A percentile compares a stretch with the other conserved stretches of the same genome.
Conservation (phyloP, 306 rosid species). For the Adenanthera pavonina region DNA sequence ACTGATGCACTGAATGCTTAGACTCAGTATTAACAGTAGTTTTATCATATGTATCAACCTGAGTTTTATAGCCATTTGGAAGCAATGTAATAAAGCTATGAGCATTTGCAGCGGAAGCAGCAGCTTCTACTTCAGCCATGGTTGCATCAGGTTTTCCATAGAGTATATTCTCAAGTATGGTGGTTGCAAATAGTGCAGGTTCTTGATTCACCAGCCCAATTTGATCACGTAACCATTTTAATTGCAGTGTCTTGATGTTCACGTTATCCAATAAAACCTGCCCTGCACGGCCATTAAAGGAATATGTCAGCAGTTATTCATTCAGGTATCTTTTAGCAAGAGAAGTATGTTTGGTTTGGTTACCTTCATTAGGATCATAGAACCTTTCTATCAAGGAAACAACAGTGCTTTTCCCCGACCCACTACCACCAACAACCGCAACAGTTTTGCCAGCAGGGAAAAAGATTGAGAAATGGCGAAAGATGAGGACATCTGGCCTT, state of each 20-base stretch:
- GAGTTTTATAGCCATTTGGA: slow-evolving; percentile 90
- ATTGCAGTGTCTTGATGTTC: slow-evolving; percentile 80
- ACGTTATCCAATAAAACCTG: slow-evolving; percentile 81
- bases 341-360: not conserved
- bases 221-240: slow-evolving; percentile 94
- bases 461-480: slow-evolving; percentile 84
- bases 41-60: slow-evolving; percentile 49
- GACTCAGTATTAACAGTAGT: not conserved
- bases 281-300: slow-evolving; percentile 58
- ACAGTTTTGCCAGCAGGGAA: slow-evolving; percentile 95
- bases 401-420: slow-evolving; percentile 62
- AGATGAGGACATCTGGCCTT: slow-evolving; percentile 86
- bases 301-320: not conserved
- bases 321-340: slow-evolving; percentile 3
- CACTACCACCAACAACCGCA: slow-evolving; percentile 98
- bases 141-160: slow-evolving; percentile 92
- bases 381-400: slow-evolving; percentile 74
- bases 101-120: slow-evolving; percentile 93
- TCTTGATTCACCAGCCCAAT: slow-evolving; percentile 98
- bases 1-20: not conserved
- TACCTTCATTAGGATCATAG: slow-evolving; percentile 86
- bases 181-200: slow-evolving; percentile 96
- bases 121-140: slow-evolving; percentile 87
- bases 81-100: slow-evolving; percentile 91
- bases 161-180: slow-evolving; percentile 90